Percentiles rank a stretch among this genome's conserved stretches.
Conservation (phyloP, 768 basidiomycete genomes). For the Trametes sanguinea region DNA sequence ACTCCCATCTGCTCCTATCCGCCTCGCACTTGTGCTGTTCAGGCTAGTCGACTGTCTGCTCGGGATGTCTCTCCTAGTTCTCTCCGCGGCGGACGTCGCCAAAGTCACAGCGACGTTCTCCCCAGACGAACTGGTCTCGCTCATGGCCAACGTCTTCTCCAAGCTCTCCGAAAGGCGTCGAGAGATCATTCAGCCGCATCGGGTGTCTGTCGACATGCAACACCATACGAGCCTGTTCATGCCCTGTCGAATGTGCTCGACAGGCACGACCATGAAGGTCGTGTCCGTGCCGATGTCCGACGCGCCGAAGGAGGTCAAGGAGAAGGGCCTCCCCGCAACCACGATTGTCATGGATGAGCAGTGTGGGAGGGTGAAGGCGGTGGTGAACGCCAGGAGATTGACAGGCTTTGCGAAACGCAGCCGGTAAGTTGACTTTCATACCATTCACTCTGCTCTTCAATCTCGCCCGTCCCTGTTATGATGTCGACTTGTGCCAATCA, state of each 20-base stretch:
- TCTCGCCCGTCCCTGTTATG: no score
- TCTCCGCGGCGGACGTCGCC: slow-evolving; percentile 62
- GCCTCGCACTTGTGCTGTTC: no score
- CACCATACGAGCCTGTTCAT: slow-evolving; percentile 76
- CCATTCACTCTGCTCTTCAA: neutral
- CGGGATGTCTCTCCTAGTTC: slow-evolving; percentile 54
- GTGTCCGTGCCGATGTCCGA: slow-evolving; percentile 64
- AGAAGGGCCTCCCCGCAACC: slow-evolving; percentile 68
- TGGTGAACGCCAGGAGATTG: slow-evolving; percentile 75
- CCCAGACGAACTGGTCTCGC: slow-evolving; percentile 47
- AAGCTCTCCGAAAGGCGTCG: slow-evolving; percentile 38
- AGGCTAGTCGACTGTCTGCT: neutral
- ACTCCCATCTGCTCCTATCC: neutral
- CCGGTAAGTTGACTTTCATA: slow-evolving; percentile 48
- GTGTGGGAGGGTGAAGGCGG: slow-evolving; percentile 67
- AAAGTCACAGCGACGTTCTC: slow-evolving; percentile 46
- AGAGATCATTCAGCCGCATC: slow-evolving; percentile 47
- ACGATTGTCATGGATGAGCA: slow-evolving; percentile 75
- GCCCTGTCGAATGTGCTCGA: slow-evolving; percentile 64
- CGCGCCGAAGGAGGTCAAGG: slow-evolving; percentile 35
- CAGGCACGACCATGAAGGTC: slow-evolving; percentile 74
- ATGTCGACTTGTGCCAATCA: no score
- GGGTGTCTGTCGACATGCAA: slow-evolving; percentile 53
- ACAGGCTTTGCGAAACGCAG: slow-evolving; percentile 85
- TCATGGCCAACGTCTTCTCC: slow-evolving; percentile 63